Evolutionary conservation across 345 rosid species (phyloP), one percentile per base, ranked within the genome.

Genomic region (Melaleuca alternifolia): DNA sequence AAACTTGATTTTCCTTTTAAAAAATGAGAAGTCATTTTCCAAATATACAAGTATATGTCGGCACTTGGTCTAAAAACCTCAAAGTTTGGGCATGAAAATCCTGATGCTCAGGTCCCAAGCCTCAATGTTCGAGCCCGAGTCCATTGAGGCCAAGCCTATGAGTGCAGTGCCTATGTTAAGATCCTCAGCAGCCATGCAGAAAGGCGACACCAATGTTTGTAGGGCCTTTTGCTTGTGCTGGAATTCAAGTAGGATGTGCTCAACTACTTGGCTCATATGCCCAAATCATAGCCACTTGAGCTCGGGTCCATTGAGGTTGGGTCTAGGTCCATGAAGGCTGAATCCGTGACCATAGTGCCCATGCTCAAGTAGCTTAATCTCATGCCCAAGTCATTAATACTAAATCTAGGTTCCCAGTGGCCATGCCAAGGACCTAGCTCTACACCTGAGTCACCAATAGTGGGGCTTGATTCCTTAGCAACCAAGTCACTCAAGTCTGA

Each of bases 391-490:
- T 51, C 53, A 51, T 16, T 51, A 51, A 6, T 6, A 6, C 53
- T 4, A 51, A 51, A 15, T 14, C 16, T 51, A 14, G 53, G 53
- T 51, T 16, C 53, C 6, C 1, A 14, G 53, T 51, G 53, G 18
- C 53, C 53, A 51, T 51, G 53, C 16, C 6, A 5, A 51, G 15
- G 13, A 51, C 16, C 53, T 4, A 13, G 53, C 53, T 51, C 6
- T 0, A 51, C 53, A 51, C 53, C 6, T 6, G 14, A 51, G 53
- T 51, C 53, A 13, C 53, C 16, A 13, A 16, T 59, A 14, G 15
- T 1, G 0, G 7, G 71, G 30, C 71, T n/a, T 8, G 0, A 59
- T n/a, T 59, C 33, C 33, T 59, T 8, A 59, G 5, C 0, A 2
- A 2, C 71, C 33, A 59, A 56, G 61, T 56, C 61, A 56, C 61